A percentile compares a stretch with the other conserved stretches of the same genome.
phyloP scores from a whole-genome alignment of 768 basidiomycete genomes.

The Kwoniella dejecticola region DNA sequence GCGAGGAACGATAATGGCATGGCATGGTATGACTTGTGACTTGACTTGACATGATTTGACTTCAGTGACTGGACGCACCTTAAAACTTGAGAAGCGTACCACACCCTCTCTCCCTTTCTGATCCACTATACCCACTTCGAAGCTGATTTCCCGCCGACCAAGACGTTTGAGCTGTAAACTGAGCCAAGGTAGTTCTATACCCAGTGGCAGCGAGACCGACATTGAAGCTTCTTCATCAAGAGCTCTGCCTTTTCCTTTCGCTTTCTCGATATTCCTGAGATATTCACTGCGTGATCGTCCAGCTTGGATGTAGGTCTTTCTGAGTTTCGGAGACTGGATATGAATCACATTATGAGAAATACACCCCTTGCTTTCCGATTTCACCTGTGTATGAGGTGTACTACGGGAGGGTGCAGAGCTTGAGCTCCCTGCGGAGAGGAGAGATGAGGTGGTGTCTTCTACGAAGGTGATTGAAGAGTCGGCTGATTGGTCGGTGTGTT shows the following conservation, averaged over 20 bases:
- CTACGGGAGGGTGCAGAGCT: background rate
- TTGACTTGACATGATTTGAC: too few relatives aligned
- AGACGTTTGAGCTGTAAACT: slow-evolving; percentile 42
- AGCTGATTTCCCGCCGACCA: slow-evolving; percentile 32
- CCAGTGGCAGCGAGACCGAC: slow-evolving; percentile 35
- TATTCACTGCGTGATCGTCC: slow-evolving; percentile 21
- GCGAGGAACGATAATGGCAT: too few relatives aligned
- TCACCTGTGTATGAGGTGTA: too few relatives aligned
- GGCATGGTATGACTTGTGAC: too few relatives aligned
- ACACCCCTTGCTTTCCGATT: slow-evolving; percentile 14
- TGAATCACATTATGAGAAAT: slow-evolving; percentile 40
- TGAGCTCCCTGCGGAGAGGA: background rate
- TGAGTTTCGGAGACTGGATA: slow-evolving; percentile 41
- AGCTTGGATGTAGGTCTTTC: slow-evolving; percentile 47
- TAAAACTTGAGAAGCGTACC: slow-evolving; percentile 40
- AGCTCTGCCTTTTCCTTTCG: slow-evolving; percentile 23
- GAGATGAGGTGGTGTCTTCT: slow-evolving; percentile 18
- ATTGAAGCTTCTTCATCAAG: background rate
- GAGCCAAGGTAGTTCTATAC: slow-evolving; percentile 39
- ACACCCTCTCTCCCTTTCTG: slow-evolving; percentile 37
- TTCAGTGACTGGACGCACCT: too few relatives aligned
- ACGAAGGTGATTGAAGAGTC: slow-evolving; percentile 34
- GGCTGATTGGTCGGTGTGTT: slow-evolving; percentile 23
- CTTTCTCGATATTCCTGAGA: slow-evolving; percentile 10
- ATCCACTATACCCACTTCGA: slow-evolving; percentile 50